phyloP scores from a whole-genome alignment of 1,139 yeast species.

The Candida smagusa region DNA sequence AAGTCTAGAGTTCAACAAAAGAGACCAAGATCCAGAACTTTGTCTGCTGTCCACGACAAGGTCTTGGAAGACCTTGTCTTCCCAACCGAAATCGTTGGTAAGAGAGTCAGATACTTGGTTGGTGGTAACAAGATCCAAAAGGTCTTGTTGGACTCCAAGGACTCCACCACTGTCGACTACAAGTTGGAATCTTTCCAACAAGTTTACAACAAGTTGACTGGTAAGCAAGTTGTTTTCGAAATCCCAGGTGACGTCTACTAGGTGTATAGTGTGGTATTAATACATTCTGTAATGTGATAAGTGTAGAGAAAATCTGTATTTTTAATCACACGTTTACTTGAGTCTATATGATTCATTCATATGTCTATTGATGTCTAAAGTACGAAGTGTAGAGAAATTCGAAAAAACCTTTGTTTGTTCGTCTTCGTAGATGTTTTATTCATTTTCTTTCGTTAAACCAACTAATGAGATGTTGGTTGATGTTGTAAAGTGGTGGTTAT shows the following conservation, averaged over 20 bases:
- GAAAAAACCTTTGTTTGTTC: too few relatives aligned
- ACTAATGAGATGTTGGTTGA: too few relatives aligned
- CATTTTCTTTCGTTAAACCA: too few relatives aligned
- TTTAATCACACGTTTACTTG: too few relatives aligned
- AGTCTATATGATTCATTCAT: too few relatives aligned
- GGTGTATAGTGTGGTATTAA: conserved; percentile 12
- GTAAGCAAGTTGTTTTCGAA: conserved; percentile 99
- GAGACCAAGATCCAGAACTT: conserved; percentile 99
- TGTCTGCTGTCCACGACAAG: conserved; percentile 98
- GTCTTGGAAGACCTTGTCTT: conserved; percentile 97
- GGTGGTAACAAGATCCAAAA: conserved; percentile 99
- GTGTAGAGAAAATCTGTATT: too few relatives aligned
- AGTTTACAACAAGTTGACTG: conserved; percentile 97
- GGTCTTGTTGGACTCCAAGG: conserved; percentile 97
- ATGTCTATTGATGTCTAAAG: too few relatives aligned
- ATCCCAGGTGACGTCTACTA: conserved; percentile 69
- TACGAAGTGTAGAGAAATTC: too few relatives aligned
- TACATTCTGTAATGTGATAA: conserved; percentile 4
- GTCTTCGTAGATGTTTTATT: too few relatives aligned
- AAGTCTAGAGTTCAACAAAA: conserved; percentile 90
- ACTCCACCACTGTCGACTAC: conserved; percentile 95
- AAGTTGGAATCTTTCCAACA: conserved; percentile 99
- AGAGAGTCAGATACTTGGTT: conserved; percentile 98
- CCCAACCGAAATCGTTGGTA: conserved; percentile 99
- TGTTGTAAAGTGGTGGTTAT: too few relatives aligned